Conservation (phyloP, 768 basidiomycete genomes). For the Clavulina sp. region DNA sequence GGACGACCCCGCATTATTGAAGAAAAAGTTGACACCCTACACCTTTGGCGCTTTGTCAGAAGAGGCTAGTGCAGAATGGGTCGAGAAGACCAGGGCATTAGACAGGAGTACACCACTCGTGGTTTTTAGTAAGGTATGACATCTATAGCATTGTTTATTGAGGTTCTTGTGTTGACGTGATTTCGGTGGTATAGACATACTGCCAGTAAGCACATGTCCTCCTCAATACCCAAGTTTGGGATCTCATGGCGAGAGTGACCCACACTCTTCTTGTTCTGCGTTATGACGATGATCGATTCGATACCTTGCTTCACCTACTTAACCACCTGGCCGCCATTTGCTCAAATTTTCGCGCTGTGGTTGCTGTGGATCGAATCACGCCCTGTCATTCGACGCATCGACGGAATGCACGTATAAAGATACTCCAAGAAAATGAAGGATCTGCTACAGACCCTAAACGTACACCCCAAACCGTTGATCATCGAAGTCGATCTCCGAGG, state of each 20-base stretch:
- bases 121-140: conserved; percentile 69
- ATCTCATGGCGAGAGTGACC: no score
- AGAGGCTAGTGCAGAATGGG: conserved; percentile 26
- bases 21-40: not conserved
- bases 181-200: conserved; percentile 39
- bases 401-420: no score
- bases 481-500: conserved; percentile 64
- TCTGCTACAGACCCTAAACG: conserved; percentile 41
- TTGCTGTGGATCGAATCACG: no score
- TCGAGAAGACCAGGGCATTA: conserved; percentile 17
- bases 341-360: no score
- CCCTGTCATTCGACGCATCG: no score
- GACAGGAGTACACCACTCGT: conserved; percentile 42
- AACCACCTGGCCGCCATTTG: no score
- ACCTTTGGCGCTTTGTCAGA: not conserved
- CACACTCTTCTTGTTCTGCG: no score
- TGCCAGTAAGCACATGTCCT: conserved; percentile 72
- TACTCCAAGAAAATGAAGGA: conserved; percentile 43
- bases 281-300: no score
- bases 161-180: no score
- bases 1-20: no score
- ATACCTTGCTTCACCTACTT: no score
- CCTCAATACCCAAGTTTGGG: no score
- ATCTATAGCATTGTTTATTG: conserved; percentile 3
- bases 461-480: conserved; percentile 46